Base-by-base conservation (phyloP, 495 filamentous ascomycete genomes). In the Xylaria palmicola region DNA sequence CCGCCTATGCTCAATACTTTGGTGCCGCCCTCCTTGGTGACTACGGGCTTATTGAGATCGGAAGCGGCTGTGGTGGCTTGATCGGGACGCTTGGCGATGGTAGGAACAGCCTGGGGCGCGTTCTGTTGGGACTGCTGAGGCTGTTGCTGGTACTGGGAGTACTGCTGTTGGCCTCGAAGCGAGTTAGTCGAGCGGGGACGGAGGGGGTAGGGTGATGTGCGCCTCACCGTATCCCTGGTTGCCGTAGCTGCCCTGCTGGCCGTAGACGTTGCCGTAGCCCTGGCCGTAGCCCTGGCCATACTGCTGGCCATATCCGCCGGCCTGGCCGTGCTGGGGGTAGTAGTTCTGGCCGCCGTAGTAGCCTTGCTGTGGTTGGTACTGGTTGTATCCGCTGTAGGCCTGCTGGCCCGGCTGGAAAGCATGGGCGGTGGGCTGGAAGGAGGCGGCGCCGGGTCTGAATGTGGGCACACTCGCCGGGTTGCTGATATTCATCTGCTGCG, bases 391-490 rank as follows among this genome's bases (percentile, higher is more conserved):
- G 52, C 79, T 77, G 62, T 79, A 77, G 66, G 77, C 88, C 17
- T 74, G 72, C 74, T 90, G 89, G 52, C 88, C 89, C 6, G 93
- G 93, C 50, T 89, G 84, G 71, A 96, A 97, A 32, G 85, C 69
- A 58, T 85, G 79, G 9, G 90, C 92, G 15, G 84, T 86, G 20
- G 93, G 93, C 41, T 86, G 85, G 79, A 98, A 98, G 20, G 87
- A 82, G 61, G 85, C 83, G 17, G 89, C 92, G 37, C 89, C 91
- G 3, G 92, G 89, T 29, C 82, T 82, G 81, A 94, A 94, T 15
- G 78, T 73, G 65, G 65, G 59, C 40, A 62, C 73, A 48, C 65
- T 59, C 62, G 67, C 68, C 34, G 65, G 67, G 68, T 74, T 72
- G 41, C 37, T 53, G 71, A 92, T 72, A 65, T 91, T 91, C 73